Conservation (phyloP, 768 basidiomycete genomes). For the Calocybe indica region DNA sequence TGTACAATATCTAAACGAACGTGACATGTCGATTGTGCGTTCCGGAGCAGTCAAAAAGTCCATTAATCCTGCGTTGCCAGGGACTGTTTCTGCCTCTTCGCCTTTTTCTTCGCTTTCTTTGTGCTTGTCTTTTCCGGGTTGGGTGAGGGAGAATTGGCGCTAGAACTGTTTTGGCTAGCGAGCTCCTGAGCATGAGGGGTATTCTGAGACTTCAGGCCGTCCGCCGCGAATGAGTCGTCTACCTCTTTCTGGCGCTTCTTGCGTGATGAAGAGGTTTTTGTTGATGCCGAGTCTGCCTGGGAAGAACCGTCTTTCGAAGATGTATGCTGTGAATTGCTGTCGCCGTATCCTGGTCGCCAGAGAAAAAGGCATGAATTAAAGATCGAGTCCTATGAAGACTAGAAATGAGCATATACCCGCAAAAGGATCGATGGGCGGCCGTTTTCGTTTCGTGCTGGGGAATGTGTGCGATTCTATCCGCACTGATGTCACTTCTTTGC, state of each 20-base stretch:
- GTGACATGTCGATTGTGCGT: too few relatives aligned
- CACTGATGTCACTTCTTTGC: slow-evolving; percentile 16
- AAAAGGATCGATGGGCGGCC: slow-evolving; percentile 58
- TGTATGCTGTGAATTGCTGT: slow-evolving; percentile 13
- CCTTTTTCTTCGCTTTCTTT: slow-evolving; percentile 30
- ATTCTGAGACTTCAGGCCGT: too few relatives aligned
- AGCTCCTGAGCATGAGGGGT: too few relatives aligned
- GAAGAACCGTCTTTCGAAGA: background rate
- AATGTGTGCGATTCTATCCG: slow-evolving; percentile 5
- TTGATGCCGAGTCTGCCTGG: background rate
- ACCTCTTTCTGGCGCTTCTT: too few relatives aligned
- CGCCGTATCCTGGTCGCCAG: slow-evolving; percentile 26
- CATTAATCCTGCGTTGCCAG: slow-evolving; percentile 2
- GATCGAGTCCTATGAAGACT: background rate
- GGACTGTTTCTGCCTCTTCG: slow-evolving; percentile 15
- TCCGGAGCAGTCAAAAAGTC: too few relatives aligned
- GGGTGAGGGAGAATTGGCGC: slow-evolving; percentile 3
- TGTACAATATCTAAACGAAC: too few relatives aligned
- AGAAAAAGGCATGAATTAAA: too few relatives aligned
- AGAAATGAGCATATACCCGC: slow-evolving; percentile 36
- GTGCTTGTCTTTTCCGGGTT: slow-evolving; percentile 12
- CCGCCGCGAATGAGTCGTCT: too few relatives aligned
- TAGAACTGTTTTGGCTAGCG: background rate
- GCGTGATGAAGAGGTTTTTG: background rate
- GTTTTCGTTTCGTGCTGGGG: slow-evolving; percentile 36